Evolutionary conservation across 2,329 filamentous ascomycete genomes (phyloP), one percentile per base, ranked within the genome.

Genomic region (Microsporum canis): DNA sequence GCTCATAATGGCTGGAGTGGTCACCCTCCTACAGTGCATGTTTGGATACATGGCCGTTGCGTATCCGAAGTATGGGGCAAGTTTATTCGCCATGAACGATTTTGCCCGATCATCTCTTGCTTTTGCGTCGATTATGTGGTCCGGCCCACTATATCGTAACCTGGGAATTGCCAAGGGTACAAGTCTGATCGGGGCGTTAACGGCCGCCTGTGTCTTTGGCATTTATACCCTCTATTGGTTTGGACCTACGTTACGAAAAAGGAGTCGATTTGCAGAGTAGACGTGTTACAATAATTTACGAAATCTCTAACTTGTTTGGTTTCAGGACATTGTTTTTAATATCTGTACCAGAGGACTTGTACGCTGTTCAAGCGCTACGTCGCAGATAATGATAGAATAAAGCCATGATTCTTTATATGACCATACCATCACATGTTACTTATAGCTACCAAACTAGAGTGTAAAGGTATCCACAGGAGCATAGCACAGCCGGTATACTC

Each of bases 11-110:
- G 45, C 61, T 2, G 67, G 67, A 3, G 63, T 65, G 33, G 61
- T 64, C 17, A 61, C 65, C 29, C 33, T 39, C 14, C 34, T 56
- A 10, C 63, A 65, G 38, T 64, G 64, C 12, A 61, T 68, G 17
- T 64, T 68, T 17, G 68, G 68, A 47, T 72, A 72, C 55, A 64
- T 70, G 29, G 65, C 66, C 41, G 69, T 71, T 56, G 66, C 70
- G 0, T 72, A 71, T 59, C 64, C 65, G 3, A 62, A 64, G 14
- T 73, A 71, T 57, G 73, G 71, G 3, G 76, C 76, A 5, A 74
- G 71, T 1, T 76, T 74, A 0, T 67, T 78, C 12, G 77, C 77
- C 3, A 76, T 73, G 1, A 73, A 76, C n/a, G 71, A 70, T 2
- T 68, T 78, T 33, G 49, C 49, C 27, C 49, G 49, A 2, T 53